Conservation (phyloP, 2,329 filamentous ascomycete species). For the Epicoccum nigrum region DNA sequence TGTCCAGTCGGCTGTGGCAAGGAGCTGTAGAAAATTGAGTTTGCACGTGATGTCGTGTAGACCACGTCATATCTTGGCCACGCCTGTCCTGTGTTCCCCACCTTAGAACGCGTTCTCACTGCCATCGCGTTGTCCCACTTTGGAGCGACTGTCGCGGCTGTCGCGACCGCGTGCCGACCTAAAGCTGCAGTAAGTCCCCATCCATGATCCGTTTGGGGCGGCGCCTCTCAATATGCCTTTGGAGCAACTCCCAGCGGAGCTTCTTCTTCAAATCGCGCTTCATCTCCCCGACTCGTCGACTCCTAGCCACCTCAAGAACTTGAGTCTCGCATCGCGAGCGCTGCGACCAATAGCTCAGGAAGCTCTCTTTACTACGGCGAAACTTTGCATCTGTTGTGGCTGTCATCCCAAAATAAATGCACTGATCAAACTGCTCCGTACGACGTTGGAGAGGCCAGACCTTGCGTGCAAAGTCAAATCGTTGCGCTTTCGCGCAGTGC, state of each 20-base stretch:
- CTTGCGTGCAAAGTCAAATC: constrained; percentile 27
- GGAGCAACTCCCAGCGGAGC: constrained; percentile 27
- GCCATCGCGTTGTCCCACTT: too few relatives aligned
- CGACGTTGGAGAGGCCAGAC: constrained; percentile 27
- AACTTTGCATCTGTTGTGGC: constrained; percentile 20
- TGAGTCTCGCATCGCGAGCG: constrained; percentile 25
- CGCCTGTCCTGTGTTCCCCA: too few relatives aligned
- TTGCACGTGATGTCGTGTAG: too few relatives aligned
- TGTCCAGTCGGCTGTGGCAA: too few relatives aligned
- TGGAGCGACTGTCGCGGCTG: too few relatives aligned
- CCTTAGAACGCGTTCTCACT: not conserved
- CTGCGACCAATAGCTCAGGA: constrained; percentile 27
- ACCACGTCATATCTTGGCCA: too few relatives aligned
- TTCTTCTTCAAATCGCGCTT: constrained; percentile 26
- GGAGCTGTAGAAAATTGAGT: too few relatives aligned
- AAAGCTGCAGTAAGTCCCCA: too few relatives aligned
- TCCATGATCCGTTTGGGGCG: too few relatives aligned
- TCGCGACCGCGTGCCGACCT: too few relatives aligned
- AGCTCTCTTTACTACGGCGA: constrained; percentile 23
- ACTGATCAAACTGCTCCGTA: constrained; percentile 28
- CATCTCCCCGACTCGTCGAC: constrained; percentile 20
- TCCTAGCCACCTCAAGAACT: constrained; percentile 20
- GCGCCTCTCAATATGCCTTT: not conserved
- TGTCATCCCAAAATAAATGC: constrained; percentile 27
- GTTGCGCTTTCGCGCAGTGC: constrained; percentile 25